These are phyloP conservation scores for Ceratocystiopsis minuta DNA, from an alignment of 2,329 filamentous ascomycete species.

Conservation along the genomic window DNA sequence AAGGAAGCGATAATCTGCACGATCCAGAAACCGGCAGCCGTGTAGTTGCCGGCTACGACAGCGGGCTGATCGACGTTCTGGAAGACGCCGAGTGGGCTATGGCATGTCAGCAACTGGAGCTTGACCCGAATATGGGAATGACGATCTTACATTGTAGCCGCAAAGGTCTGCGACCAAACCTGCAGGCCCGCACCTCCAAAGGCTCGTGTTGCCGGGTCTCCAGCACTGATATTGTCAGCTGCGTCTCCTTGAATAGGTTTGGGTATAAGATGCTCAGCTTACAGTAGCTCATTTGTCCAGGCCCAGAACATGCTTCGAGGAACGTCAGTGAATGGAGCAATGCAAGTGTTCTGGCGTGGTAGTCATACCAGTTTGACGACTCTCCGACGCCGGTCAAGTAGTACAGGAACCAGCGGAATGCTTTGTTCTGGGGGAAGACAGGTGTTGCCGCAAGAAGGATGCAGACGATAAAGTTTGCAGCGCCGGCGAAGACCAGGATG, in stretches of 20 bases:
- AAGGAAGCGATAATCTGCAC: too few species aligned
- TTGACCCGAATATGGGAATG: not conserved
- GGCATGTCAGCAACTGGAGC: too few species aligned
- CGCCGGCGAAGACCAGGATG: slow-evolving; percentile 1
- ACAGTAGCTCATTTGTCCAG: slow-evolving; percentile 6
- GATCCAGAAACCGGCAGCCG: slow-evolving; percentile 3
- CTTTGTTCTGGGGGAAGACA: slow-evolving; percentile 4
- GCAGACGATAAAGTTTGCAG: slow-evolving; percentile 1
- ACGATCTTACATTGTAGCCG: slow-evolving; percentile 4
- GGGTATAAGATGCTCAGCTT: too few species aligned
- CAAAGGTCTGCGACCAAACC: slow-evolving; percentile 4
- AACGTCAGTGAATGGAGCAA: too few species aligned
- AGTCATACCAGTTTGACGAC: too few species aligned
- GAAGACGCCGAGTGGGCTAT: slow-evolving; percentile 4
- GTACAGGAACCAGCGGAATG: slow-evolving; percentile 6
- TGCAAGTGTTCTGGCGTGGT: too few species aligned
- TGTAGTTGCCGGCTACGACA: slow-evolving; percentile 5
- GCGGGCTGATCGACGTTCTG: slow-evolving; percentile 6
- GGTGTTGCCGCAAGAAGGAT: slow-evolving; percentile 4
- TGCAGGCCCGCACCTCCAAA: slow-evolving; percentile 5
- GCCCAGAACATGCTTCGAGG: slow-evolving; percentile 6
- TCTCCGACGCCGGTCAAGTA: slow-evolving; percentile 2
- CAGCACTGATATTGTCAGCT: not conserved
- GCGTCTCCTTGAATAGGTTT: too few species aligned
- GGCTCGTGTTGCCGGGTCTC: slow-evolving; percentile 4